These are phyloP conservation scores for Venturia effusa DNA, from an alignment of 2,329 filamentous ascomycete species.

Conservation along the genomic window DNA sequence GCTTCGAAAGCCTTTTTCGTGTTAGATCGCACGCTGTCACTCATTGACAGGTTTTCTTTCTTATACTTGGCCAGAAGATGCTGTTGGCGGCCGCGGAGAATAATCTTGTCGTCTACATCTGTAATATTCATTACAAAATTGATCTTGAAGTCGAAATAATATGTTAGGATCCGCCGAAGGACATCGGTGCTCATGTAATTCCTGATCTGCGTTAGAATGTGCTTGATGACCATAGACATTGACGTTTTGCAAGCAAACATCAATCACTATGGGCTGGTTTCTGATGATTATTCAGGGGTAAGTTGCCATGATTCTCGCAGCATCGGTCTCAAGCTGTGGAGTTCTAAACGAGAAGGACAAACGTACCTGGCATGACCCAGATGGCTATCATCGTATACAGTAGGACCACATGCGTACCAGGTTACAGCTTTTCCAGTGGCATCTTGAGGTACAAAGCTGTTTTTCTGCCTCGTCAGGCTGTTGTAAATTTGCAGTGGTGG, in stretches of 20 bases:
- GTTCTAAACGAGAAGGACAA: neutral
- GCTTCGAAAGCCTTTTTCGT: constrained; percentile 41
- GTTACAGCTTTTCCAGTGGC: constrained; percentile 55
- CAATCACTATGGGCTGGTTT: too few species aligned
- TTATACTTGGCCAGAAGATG: constrained; percentile 65
- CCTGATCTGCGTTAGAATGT: constrained; percentile 2
- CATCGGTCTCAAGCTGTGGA: neutral
- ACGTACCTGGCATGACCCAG: constrained; percentile 63
- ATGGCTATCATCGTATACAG: constrained; percentile 68
- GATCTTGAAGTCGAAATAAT: constrained; percentile 76
- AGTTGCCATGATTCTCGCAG: neutral
- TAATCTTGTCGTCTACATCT: constrained; percentile 43
- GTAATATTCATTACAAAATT: constrained; percentile 92
- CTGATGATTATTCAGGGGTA: neutral
- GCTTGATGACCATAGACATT: too few species aligned
- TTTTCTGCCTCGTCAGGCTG: constrained; percentile 64
- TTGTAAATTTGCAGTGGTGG: constrained; percentile 68
- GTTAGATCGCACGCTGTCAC: constrained; percentile 35
- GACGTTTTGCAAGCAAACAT: too few species aligned
- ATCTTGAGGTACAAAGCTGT: constrained; percentile 64
- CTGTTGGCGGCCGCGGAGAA: constrained; percentile 60
- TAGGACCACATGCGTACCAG: constrained; percentile 88
- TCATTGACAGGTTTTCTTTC: constrained; percentile 33
- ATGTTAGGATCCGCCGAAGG: constrained; percentile 66
- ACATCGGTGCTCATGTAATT: constrained; percentile 92